These are phyloP conservation scores for Entophlyctis helioformis DNA, from an alignment of 192 early-diverging fungal genomes.

Conservation along the genomic window DNA sequence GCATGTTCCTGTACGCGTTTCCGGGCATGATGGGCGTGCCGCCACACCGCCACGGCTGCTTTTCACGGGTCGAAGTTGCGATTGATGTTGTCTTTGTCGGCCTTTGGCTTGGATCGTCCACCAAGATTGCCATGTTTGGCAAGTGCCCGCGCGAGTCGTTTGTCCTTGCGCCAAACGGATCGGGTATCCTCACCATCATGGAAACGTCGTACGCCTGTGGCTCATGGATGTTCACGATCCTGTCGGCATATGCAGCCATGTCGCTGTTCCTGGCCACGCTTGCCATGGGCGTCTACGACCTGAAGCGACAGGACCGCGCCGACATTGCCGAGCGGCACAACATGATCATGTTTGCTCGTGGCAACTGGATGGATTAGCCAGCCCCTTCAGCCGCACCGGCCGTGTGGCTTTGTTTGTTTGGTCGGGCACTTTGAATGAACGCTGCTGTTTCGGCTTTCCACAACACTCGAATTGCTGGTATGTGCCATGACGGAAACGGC, in stretches of 20 bases:
- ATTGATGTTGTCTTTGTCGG: slow-evolving; percentile 23
- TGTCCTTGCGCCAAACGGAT: slow-evolving; percentile 1
- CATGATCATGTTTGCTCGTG: too few species aligned
- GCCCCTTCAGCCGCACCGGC: too few species aligned
- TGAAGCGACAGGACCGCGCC: slow-evolving; percentile 13
- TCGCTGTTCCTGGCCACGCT: slow-evolving; percentile 16
- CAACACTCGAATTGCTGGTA: too few species aligned
- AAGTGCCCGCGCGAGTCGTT: slow-evolving; percentile 14
- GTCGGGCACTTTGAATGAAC: too few species aligned
- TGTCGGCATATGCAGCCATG: slow-evolving; percentile 23
- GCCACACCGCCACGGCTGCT: slow-evolving; percentile 29
- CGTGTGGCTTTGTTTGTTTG: too few species aligned
- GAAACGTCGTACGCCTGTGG: too few species aligned
- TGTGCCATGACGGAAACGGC: too few species aligned
- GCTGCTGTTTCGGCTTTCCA: too few species aligned
- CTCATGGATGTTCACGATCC: slow-evolving; percentile 23
- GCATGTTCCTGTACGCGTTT: slow-evolving; percentile 30
- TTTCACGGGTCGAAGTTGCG: slow-evolving; percentile 29
- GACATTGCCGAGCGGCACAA: too few species aligned
- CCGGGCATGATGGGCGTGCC: slow-evolving; percentile 25
- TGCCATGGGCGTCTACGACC: slow-evolving; percentile 20
- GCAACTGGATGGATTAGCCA: too few species aligned
- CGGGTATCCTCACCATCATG: slow-evolving; percentile 2
- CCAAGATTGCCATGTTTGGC: slow-evolving; percentile 12
- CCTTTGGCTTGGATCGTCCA: slow-evolving; percentile 24